phyloP scores from a whole-genome alignment of 768 basidiomycete genomes.

The Mycena belliarum region DNA sequence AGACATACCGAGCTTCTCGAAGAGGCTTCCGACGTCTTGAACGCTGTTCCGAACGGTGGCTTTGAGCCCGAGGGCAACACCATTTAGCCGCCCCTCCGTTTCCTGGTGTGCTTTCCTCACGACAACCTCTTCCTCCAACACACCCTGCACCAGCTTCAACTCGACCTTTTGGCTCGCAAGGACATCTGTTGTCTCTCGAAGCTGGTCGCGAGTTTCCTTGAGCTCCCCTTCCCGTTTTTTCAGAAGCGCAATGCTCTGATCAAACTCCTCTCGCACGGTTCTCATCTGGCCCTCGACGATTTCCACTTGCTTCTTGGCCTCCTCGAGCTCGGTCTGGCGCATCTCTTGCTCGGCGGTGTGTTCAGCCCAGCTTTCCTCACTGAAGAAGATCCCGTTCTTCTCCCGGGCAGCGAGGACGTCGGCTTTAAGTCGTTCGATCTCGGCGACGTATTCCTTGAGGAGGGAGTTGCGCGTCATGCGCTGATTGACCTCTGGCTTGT shows the following conservation, averaged over 20 bases:
- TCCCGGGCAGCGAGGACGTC: conserved; percentile 90
- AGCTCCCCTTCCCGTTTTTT: conserved; percentile 79
- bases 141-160: conserved; percentile 54
- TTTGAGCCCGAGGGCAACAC: conserved; percentile 72
- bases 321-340: conserved; percentile 73
- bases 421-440: conserved; percentile 90
- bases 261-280: conserved; percentile 85
- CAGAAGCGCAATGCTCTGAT: conserved; percentile 80
- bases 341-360: conserved; percentile 77
- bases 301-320: conserved; percentile 80
- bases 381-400: conserved; percentile 95
- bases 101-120: conserved; percentile 77
- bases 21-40: conserved; percentile 67
- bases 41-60: conserved; percentile 66
- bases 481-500: conserved; percentile 94
- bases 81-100: conserved; percentile 70
- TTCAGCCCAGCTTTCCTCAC: conserved; percentile 88
- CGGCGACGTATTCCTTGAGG: conserved; percentile 89
- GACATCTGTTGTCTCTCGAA: conserved; percentile 52
- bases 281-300: conserved; percentile 82
- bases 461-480: conserved; percentile 91
- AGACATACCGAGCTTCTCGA: conserved; percentile 78
- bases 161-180: conserved; percentile 58
- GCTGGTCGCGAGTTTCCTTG: conserved; percentile 54
- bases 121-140: conserved; percentile 77